Conservation (phyloP, 441 rosid species). For the Populus hybrid region DNA sequence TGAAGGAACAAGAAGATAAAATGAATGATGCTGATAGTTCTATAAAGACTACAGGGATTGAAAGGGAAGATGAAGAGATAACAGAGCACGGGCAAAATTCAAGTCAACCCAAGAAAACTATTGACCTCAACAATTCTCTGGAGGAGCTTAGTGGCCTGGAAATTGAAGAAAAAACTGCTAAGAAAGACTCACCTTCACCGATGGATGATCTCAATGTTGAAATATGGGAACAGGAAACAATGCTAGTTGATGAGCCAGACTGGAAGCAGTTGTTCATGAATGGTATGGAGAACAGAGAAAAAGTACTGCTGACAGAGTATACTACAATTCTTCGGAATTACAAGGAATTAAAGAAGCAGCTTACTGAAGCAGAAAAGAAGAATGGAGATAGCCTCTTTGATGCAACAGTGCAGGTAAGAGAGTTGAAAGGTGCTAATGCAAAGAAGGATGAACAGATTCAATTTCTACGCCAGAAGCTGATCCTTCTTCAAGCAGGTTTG, state of each 20-base stretch:
- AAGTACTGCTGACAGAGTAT: slow-evolving; percentile 52
- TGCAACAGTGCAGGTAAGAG: slow-evolving; percentile 34
- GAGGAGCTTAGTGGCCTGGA: slow-evolving; percentile 12
- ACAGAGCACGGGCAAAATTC: slow-evolving; percentile 21
- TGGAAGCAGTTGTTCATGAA: slow-evolving; percentile 54
- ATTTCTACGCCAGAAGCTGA: slow-evolving; percentile 51
- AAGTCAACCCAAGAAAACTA: slow-evolving; percentile 22
- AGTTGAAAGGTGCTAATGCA: slow-evolving; percentile 46
- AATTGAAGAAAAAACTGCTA: slow-evolving; percentile 6
- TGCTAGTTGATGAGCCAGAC: slow-evolving; percentile 50
- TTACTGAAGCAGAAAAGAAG: slow-evolving; percentile 39
- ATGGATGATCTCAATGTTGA: slow-evolving; percentile 13
- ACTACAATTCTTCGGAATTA: slow-evolving; percentile 61
- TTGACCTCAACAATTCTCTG: neutral
- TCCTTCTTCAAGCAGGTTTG: slow-evolving; percentile 47
- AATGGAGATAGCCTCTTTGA: slow-evolving; percentile 36
- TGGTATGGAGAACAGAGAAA: slow-evolving; percentile 67
- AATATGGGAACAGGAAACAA: slow-evolving; percentile 13
- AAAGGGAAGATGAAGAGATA: too few species aligned
- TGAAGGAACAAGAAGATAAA: slow-evolving; percentile 25
- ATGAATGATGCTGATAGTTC: slow-evolving; percentile 15
- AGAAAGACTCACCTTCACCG: slow-evolving; percentile 14
- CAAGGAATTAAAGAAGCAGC: slow-evolving; percentile 67
- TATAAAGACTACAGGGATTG: neutral
- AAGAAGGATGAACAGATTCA: slow-evolving; percentile 64